These are phyloP conservation scores for Pyrenophora tritici-repentis DNA, from an alignment of 2,329 filamentous ascomycete species.

Conservation along the genomic window DNA sequence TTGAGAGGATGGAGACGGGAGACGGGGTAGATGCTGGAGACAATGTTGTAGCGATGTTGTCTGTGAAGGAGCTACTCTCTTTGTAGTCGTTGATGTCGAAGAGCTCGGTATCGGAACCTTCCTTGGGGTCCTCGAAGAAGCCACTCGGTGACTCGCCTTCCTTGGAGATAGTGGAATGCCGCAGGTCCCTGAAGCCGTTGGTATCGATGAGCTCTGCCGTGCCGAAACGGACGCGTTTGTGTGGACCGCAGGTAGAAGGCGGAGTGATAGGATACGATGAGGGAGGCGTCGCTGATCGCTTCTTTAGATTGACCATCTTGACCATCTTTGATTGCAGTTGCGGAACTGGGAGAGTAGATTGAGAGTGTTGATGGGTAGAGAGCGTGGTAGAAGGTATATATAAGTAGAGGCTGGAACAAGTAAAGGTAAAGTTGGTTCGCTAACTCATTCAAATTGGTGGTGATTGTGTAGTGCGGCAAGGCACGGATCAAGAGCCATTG, in stretches of 20 bases:
- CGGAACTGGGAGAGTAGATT: no score
- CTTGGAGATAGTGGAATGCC: not conserved
- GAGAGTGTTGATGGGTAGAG: no score
- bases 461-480: slow-evolving; percentile 7
- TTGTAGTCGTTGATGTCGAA: slow-evolving; percentile 1
- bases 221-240: slow-evolving; percentile 15
- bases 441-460: not conserved
- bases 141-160: slow-evolving; percentile 9
- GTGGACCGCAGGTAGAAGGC: slow-evolving; percentile 21
- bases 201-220: not conserved
- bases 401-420: not conserved
- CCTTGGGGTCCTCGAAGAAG: slow-evolving; percentile 17
- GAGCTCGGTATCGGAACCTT: slow-evolving; percentile 12
- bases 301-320: slow-evolving; percentile 4
- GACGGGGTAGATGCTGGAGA: not conserved
- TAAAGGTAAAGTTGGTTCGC: slow-evolving; percentile 16
- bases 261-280: slow-evolving; percentile 21
- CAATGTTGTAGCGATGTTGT: not conserved
- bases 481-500: not conserved
- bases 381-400: not conserved
- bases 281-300: slow-evolving; percentile 18
- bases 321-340: not conserved
- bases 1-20: not conserved
- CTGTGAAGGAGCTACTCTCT: not conserved
- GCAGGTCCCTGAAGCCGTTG: not conserved